phyloP scores from a whole-genome alignment of 2,329 filamentous ascomycete genomes.

The Penicillium freii region DNA sequence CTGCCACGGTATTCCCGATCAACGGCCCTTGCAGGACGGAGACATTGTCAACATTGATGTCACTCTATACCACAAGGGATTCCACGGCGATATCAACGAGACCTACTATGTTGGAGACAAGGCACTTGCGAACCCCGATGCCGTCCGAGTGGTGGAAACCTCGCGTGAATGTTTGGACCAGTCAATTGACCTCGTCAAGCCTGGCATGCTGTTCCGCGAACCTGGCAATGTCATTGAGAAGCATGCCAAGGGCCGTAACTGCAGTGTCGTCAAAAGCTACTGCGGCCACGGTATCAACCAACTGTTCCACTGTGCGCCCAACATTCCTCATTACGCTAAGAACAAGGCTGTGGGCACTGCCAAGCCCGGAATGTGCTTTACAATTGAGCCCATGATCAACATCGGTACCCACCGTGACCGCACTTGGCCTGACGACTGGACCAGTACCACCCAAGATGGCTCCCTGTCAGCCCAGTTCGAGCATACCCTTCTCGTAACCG shows the following conservation, averaged over 20 bases:
- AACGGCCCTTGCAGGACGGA: constrained; percentile 80
- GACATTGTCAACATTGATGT: constrained; percentile 98
- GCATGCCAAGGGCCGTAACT: constrained; percentile 78
- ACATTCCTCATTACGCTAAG: constrained; percentile 95
- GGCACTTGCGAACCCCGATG: constrained; percentile 77
- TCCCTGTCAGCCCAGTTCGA: constrained; percentile 92
- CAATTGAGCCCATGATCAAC: constrained; percentile 98
- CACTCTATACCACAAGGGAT: constrained; percentile 88
- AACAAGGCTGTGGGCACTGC: constrained; percentile 95
- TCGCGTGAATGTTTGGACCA: constrained; percentile 86
- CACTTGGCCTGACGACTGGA: constrained; percentile 99
- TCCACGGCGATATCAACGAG: constrained; percentile 95
- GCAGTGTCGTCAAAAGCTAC: constrained; percentile 92
- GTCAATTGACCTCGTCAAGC: constrained; percentile 88
- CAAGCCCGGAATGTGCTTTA: constrained; percentile 97
- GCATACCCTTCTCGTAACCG: constrained; percentile 79
- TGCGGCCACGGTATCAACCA: constrained; percentile 94
- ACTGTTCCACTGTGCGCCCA: constrained; percentile 89
- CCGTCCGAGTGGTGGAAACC: constrained; percentile 86
- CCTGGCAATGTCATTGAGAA: constrained; percentile 96
- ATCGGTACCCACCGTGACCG: constrained; percentile 86
- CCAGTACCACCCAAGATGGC: constrained; percentile 87
- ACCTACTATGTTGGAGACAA: constrained; percentile 97
- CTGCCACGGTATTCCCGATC: constrained; percentile 96
- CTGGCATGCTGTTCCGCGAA: constrained; percentile 86